Base-by-base conservation (phyloP, 768 basidiomycete species). In the Lentinula raphanica region DNA sequence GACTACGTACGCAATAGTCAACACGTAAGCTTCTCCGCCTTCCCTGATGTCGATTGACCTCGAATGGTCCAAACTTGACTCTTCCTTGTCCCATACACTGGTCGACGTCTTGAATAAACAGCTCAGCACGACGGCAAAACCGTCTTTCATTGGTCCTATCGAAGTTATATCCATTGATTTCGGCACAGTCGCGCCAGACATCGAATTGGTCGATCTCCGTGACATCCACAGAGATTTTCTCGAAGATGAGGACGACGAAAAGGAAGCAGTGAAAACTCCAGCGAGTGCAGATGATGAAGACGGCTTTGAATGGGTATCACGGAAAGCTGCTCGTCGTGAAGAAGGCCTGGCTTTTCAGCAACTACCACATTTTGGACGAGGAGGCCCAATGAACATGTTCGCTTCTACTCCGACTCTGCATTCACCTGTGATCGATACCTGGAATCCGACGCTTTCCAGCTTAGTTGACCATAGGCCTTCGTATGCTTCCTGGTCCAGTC, bases 191-290 rank as follows among this genome's bases (percentile, higher is more conserved):
- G 68, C 86, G 2, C 97, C 97, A 3, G 88, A 94, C 59, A 81
- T 95, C 23, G 92, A 97, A 69, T 81, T 98, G 54, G 86, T 91
- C 56, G 97, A 97, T 73, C 74, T 98, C 53, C 81, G 93, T 48
- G 94, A 98, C 76, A 92, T 98, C 58, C 92, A 95, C 73, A 87
- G 86, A 54, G 95, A 96, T 69, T 98, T 98, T 67, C 82, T 97
- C 59, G 90, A 89, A 62, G 88, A 91, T 63, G 83, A 86, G 58
- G 81, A 81, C 21, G 64, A 71, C 9, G 74, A 79, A 39, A 70
- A 76, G 56, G 79, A 74, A 15, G 80, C 82, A 3, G 78, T 81
- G 7, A 83, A 83, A 62, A 79, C 77, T 0, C 77, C 77, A 2
- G 75, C 79, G 60, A 79, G 76, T 15, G 71, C 67, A 13, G 84